Conservation (phyloP, 179 eudicot species). For the Beta corolliflora region DNA sequence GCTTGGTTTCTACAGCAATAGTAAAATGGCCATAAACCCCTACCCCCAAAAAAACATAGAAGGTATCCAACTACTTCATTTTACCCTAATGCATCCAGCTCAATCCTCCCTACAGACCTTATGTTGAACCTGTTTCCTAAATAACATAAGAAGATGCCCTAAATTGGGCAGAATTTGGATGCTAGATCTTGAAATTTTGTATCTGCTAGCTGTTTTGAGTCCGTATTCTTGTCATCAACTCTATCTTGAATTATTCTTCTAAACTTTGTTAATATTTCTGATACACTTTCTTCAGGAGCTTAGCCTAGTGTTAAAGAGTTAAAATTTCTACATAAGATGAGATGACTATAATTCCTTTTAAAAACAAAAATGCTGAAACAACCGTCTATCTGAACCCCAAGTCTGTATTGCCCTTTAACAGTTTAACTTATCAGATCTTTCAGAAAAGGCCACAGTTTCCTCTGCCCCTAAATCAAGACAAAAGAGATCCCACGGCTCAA, state of each 20-base stretch:
- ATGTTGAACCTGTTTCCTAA: neutral
- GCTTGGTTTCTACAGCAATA: neutral
- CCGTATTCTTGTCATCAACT: neutral
- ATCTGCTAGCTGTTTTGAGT: neutral
- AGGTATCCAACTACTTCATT: no score
- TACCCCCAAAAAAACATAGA: no score
- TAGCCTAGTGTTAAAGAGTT: neutral
- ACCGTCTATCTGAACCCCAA: neutral
- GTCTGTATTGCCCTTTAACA: neutral
- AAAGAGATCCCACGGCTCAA: no score
- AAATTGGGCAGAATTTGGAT: neutral
- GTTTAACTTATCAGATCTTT: neutral
- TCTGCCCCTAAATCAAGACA: neutral
- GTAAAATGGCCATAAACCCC: no score
- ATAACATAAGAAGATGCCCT: neutral
- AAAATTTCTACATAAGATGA: neutral
- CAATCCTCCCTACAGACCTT: no score
- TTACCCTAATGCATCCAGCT: no score
- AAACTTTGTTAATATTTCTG: neutral
- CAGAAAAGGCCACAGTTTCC: neutral
- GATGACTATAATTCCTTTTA: no score
- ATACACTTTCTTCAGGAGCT: neutral
- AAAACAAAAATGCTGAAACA: no score
- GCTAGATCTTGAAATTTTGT: neutral
- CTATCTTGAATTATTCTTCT: neutral